Conservation (phyloP, 2,329 filamentous ascomycete species). For the Aspergillus felis region DNA sequence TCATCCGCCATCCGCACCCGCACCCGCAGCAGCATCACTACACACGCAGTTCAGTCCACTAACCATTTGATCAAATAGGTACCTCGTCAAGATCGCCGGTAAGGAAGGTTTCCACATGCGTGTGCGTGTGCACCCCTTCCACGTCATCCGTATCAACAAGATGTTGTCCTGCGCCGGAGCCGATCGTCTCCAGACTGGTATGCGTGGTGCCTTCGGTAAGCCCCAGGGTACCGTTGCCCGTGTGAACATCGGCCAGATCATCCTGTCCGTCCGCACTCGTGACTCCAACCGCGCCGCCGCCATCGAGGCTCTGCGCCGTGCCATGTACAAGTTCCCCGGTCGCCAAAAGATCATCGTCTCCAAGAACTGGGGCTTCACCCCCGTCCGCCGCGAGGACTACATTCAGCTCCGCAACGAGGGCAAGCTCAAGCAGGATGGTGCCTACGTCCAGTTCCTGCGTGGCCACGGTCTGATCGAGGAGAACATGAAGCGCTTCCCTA, state of each 20-base stretch:
- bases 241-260: conserved; percentile 99
- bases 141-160: conserved; percentile 99
- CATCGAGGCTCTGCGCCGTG: conserved; percentile 97
- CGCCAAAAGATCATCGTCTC: conserved; percentile 99
- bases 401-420: conserved; percentile 90
- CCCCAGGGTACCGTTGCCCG: conserved; percentile 97
- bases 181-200: conserved; percentile 99
- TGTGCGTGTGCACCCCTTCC: conserved; percentile 92
- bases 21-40: not conserved
- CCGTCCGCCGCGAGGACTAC: conserved; percentile 96
- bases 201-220: conserved; percentile 99
- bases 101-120: conserved; percentile 70
- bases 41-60: not conserved
- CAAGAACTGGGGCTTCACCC: conserved; percentile 99
- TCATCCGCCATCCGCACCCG: conserved; percentile 18
- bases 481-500: conserved; percentile 94
- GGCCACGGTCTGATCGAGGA: conserved; percentile 81
- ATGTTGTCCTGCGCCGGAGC: conserved; percentile 99
- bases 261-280: conserved; percentile 95
- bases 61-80: conserved; percentile 38
- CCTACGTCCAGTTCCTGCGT: conserved; percentile 98
- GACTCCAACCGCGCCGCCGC: conserved; percentile 87
- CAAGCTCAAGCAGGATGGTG: conserved; percentile 93
- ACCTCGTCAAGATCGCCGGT: conserved; percentile 65
- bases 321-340: conserved; percentile 99